These are phyloP conservation scores for Paramyrothecium sp. DNA, from an alignment of 2,329 filamentous ascomycete genomes.

Conservation along the genomic window DNA sequence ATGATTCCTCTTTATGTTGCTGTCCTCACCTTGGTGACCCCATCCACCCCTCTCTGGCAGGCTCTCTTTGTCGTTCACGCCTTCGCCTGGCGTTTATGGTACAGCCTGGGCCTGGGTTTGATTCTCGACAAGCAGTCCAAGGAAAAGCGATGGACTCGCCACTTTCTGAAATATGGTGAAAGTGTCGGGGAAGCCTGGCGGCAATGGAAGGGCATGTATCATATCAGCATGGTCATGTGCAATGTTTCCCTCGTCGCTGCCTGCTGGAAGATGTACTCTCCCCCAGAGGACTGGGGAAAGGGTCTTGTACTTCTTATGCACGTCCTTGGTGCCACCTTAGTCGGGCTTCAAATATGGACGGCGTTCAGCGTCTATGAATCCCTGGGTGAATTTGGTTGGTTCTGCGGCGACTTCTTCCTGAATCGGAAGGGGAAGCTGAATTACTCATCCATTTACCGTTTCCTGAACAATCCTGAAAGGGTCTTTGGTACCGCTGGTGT, in stretches of 20 bases:
- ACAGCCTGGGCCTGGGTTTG: slow-evolving; percentile 80
- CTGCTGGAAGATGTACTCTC: slow-evolving; percentile 92
- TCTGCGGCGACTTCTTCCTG: slow-evolving; percentile 98
- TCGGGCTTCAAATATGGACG: slow-evolving; percentile 90
- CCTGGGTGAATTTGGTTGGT: slow-evolving; percentile 97
- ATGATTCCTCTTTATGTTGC: slow-evolving; percentile 75
- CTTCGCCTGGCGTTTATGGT: slow-evolving; percentile 84
- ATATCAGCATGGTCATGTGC: slow-evolving; percentile 87
- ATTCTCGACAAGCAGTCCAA: slow-evolving; percentile 84
- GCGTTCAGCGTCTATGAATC: slow-evolving; percentile 91
- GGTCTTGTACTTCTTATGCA: slow-evolving; percentile 86
- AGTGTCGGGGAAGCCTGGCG: slow-evolving; percentile 89
- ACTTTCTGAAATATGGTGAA: slow-evolving; percentile 97
- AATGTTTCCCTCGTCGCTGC: slow-evolving; percentile 87
- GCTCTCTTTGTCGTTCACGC: slow-evolving; percentile 80
- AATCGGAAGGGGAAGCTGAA: slow-evolving; percentile 85
- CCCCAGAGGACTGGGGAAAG: slow-evolving; percentile 84
- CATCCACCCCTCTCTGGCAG: slow-evolving; percentile 73
- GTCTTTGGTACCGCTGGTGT: slow-evolving; percentile 92
- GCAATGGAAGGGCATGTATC: slow-evolving; percentile 96
- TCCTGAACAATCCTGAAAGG: slow-evolving; percentile 95
- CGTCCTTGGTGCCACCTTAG: slow-evolving; percentile 75
- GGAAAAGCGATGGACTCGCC: slow-evolving; percentile 91
- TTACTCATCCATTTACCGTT: slow-evolving; percentile 96
- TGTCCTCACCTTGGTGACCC: slow-evolving; percentile 71